Conservation (phyloP, 2,329 filamentous ascomycete species). For the Colletotrichum sp. region DNA sequence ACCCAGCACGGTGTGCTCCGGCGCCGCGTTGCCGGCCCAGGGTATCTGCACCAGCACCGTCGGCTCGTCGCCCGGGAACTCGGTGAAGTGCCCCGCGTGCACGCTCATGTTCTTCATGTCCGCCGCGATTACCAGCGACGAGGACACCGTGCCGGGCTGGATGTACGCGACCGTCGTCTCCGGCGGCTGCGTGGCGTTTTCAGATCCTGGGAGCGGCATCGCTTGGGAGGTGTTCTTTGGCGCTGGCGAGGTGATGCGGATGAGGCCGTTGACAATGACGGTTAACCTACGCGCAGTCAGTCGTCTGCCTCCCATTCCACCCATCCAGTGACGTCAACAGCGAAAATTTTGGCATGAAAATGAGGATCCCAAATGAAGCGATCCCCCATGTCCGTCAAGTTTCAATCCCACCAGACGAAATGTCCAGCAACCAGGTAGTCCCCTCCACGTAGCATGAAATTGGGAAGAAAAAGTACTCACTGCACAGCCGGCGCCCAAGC, state of each 20-base stretch:
- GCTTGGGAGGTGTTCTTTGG: constrained; percentile 20
- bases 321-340: neutral
- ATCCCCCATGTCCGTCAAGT: neutral
- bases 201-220: neutral
- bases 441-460: neutral
- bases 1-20: constrained; percentile 32
- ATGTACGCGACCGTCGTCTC: constrained; percentile 29
- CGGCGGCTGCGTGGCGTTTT: neutral
- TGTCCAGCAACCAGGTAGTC: neutral
- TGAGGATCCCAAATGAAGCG: neutral
- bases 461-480: constrained; percentile 21
- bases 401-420: neutral
- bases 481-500: constrained; percentile 37
- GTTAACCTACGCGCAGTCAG: constrained; percentile 26
- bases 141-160: constrained; percentile 33
- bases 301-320: neutral
- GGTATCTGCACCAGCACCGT: constrained; percentile 36
- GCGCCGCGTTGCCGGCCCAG: constrained; percentile 28
- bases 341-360: neutral
- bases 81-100: constrained; percentile 34
- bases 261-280: constrained; percentile 35
- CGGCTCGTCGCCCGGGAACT: constrained; percentile 37
- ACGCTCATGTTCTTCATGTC: constrained; percentile 31
- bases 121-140: constrained; percentile 35
- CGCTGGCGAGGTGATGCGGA: constrained; percentile 34